phyloP scores from a whole-genome alignment of 2,329 filamentous ascomycete species.

The Boeremia lycopersici region DNA sequence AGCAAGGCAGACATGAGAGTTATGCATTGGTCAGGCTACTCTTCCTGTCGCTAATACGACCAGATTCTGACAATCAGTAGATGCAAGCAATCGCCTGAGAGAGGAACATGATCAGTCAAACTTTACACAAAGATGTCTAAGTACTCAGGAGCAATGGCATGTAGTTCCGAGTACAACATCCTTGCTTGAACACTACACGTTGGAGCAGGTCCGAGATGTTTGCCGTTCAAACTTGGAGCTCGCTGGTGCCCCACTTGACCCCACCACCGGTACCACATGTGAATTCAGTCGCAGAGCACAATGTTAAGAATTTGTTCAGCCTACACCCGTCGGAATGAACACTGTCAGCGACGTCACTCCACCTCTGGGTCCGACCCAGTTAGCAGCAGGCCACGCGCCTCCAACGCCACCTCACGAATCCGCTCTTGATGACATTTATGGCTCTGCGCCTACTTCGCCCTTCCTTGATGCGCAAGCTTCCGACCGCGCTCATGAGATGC shows the following conservation, averaged over 20 bases:
- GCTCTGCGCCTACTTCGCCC: slow-evolving; percentile 51
- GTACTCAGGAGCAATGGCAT: no score
- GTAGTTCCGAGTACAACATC: no score
- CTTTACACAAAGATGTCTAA: no score
- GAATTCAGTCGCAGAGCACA: background rate
- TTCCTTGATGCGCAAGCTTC: slow-evolving; percentile 16
- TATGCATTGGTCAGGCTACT: no score
- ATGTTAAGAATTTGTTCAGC: background rate
- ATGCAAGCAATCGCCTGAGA: no score
- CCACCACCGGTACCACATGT: slow-evolving; percentile 11
- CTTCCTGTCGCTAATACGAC: no score
- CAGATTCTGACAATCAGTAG: no score
- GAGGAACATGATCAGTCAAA: no score
- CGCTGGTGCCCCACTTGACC: slow-evolving; percentile 24
- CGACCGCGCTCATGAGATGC: slow-evolving; percentile 49
- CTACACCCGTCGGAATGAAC: slow-evolving; percentile 20
- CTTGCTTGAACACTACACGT: no score
- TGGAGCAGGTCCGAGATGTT: no score
- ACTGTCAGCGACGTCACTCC: slow-evolving; percentile 32
- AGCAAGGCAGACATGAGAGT: no score
- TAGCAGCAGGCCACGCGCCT: slow-evolving; percentile 38
- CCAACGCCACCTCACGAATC: slow-evolving; percentile 43
- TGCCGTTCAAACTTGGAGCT: background rate
- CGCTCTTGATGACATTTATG: slow-evolving; percentile 55
- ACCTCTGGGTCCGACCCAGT: slow-evolving; percentile 30